A percentile compares a stretch with the other conserved stretches of the same genome.
phyloP scores from a whole-genome alignment of 768 basidiomycete genomes.

The Podaxis sp. region DNA sequence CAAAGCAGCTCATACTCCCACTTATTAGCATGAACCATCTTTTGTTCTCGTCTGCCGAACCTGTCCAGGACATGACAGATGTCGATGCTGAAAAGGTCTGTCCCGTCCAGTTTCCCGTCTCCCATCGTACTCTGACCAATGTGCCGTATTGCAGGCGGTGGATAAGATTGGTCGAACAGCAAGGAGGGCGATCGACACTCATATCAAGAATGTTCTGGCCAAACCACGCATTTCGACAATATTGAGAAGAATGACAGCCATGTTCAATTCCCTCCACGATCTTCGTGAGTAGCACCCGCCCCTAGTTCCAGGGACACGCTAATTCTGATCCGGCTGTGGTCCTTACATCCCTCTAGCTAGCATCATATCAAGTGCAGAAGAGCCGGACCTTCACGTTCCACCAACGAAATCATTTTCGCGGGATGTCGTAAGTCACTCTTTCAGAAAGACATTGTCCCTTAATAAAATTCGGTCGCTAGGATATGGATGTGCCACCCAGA shows the following conservation, averaged over 20 bases:
- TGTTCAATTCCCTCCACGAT: conserved; percentile 62
- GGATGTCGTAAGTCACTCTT: neutral
- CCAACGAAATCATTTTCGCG: conserved; percentile 1
- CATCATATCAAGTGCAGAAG: conserved; percentile 41
- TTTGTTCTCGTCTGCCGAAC: conserved; percentile 58
- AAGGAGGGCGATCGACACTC: conserved; percentile 63
- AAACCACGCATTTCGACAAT: conserved; percentile 65
- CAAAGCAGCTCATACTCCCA: conserved; percentile 74
- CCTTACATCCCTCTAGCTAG: conserved; percentile 36
- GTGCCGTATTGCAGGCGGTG: conserved; percentile 40
- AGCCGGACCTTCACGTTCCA: conserved; percentile 34
- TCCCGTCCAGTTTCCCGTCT: neutral
- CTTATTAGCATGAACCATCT: conserved; percentile 69
- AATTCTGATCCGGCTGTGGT: conserved; percentile 11
- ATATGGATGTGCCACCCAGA: neutral
- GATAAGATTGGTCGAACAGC: conserved; percentile 70
- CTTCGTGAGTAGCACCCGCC: conserved; percentile 47
- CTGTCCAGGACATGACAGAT: conserved; percentile 50
- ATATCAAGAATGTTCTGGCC: conserved; percentile 66
- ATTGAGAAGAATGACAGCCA: conserved; percentile 65
- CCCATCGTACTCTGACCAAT: neutral
- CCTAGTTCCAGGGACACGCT: conserved; percentile 9
- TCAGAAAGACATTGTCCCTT: neutral
- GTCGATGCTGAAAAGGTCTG: conserved; percentile 63
- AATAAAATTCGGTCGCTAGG: neutral